A percentile compares a stretch with the other conserved stretches of the same genome.
These are phyloP conservation scores for Rhododendron ovatum DNA, from an alignment of 148 eudicot genomes.

Conservation along the genomic window DNA sequence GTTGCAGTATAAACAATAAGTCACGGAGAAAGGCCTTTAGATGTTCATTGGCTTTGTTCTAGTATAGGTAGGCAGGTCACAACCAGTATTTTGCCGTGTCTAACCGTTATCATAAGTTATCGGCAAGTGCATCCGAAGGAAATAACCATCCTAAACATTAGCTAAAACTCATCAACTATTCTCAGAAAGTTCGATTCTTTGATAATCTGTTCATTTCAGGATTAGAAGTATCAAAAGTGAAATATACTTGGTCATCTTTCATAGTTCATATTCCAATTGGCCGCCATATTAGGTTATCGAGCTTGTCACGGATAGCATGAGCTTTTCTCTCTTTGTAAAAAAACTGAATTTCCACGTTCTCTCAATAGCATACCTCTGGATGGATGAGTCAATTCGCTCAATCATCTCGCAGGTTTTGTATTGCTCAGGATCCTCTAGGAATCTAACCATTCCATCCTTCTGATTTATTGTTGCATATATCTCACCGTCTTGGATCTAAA, in stretches of 20 bases:
- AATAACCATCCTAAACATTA: background rate
- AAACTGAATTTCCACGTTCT: background rate
- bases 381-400: slow-evolving; percentile 75
- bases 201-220: background rate
- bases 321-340: background rate
- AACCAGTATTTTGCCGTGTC: background rate
- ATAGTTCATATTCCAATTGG: background rate
- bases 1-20: background rate
- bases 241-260: background rate
- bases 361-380: slow-evolving; percentile 56
- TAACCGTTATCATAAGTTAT: background rate
- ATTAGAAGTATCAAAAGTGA: background rate
- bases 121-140: background rate
- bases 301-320: background rate
- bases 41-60: background rate
- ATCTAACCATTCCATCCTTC: slow-evolving; percentile 99
- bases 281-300: background rate
- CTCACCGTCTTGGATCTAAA: slow-evolving; percentile 82
- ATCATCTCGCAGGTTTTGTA: slow-evolving; percentile 93
- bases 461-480: slow-evolving; percentile 65
- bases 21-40: background rate
- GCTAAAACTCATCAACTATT: background rate
- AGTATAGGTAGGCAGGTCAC: background rate
- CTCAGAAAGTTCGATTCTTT: background rate
- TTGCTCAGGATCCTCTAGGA: slow-evolving; percentile 94